Evolutionary conservation across 2,329 filamentous ascomycete genomes (phyloP), one percentile per base, ranked within the genome.

Genomic region (Venturia aucupariae): DNA sequence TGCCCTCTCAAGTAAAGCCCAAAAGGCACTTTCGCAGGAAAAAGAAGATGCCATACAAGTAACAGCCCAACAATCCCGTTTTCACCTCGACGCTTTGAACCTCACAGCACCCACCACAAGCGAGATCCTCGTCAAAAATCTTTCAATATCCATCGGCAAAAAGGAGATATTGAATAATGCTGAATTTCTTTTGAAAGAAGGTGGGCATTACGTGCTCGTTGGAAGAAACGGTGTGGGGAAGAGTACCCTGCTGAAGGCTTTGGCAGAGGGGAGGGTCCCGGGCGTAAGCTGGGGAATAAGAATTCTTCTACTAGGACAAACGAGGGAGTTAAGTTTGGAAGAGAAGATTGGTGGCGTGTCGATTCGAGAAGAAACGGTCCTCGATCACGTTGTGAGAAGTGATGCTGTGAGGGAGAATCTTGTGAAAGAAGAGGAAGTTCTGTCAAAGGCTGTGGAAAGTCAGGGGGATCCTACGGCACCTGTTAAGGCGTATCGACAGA

Each of bases 191-290:
- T 76, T 95, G 3, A 90, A 93, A 68, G 84, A 86, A 61, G 87
- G 89, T 0, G 80, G 86, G 57, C 82, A 89, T 66, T 95, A 95
- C 78, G 90, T 90, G 0, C 78, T 95, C 1, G 80, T 93, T 24
- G 91, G 90, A 0, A 82, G 89, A 7, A 95, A 95, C 75, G 90
- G 90, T 0, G 88, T 86, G 1, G 91, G 90, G 6, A 95, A 95
- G 72, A 93, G 86, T 88, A 75, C 89, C 0, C 76, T 93, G 7
- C 78, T 94, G 19, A 84, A 84, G 70, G 90, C 90, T 1, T 86
- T 95, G 68, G 87, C 86, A 4, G 86, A 91, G 67, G 90, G 90
- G 70, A 80, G 92, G 41, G 88, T 95, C 19, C 90, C 90, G 0
- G 90, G 89, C 0, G 75, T 76, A 10, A 73, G 74, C 6, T 74